Conservation (phyloP, 345 rosid species). For the Rhizophora apiculata region DNA sequence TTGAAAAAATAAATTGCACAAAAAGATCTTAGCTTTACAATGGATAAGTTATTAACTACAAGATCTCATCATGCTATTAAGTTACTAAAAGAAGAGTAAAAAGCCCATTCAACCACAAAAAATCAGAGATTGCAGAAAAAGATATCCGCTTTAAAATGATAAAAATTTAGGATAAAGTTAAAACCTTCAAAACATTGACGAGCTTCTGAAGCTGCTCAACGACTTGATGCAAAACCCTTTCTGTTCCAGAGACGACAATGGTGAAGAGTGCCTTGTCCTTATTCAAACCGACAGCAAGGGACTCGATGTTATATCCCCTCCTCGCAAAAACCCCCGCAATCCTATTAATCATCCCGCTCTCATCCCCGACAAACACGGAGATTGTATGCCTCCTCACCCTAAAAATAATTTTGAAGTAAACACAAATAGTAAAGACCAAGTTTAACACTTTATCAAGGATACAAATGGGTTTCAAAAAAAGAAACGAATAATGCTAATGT, state of each 20-base stretch:
- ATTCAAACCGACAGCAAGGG: conserved; percentile 95
- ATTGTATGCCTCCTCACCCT: conserved; percentile 82
- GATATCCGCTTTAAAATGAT: background rate
- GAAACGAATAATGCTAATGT: background rate
- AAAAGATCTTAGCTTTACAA: too few relatives aligned
- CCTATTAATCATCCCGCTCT: conserved; percentile 95
- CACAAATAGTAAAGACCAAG: background rate
- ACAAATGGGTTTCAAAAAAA: background rate
- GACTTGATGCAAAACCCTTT: conserved; percentile 74
- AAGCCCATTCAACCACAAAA: background rate
- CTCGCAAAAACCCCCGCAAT: conserved; percentile 96
- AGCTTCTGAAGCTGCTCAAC: conserved; percentile 94
- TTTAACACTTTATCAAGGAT: background rate
- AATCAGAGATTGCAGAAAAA: background rate
- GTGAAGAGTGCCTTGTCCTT: conserved; percentile 92
- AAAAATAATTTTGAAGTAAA: background rate
- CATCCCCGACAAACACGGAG: conserved; percentile 95
- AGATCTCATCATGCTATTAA: too few relatives aligned
- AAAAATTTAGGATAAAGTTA: background rate
- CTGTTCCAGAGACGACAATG: conserved; percentile 85
- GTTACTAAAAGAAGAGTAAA: too few relatives aligned
- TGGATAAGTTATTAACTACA: too few relatives aligned
- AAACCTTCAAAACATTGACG: conserved; percentile 88
- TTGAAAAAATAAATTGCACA: too few relatives aligned
- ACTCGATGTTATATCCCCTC: conserved; percentile 93